Percentiles rank a stretch among this genome's conserved stretches.
phyloP scores from a whole-genome alignment of 2,329 filamentous ascomycete genomes.

The Neurospora sp. region DNA sequence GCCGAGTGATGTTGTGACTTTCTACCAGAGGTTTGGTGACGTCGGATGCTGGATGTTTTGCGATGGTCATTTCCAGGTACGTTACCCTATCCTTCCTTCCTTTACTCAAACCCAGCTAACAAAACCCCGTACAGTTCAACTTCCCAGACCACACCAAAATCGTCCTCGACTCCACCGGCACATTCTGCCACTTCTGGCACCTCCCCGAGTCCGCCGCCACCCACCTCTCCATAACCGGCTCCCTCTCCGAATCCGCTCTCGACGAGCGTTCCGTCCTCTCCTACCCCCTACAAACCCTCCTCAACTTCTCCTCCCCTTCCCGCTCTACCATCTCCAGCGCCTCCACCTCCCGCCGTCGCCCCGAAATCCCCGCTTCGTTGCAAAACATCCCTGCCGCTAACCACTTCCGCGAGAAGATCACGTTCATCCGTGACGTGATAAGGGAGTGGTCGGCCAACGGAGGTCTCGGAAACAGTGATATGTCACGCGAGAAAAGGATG shows the following conservation, averaged over 20 bases:
- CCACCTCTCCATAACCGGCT: slow-evolving; percentile 53
- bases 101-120: background rate
- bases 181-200: slow-evolving; percentile 69
- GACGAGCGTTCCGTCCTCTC: slow-evolving; percentile 62
- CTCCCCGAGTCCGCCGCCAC: slow-evolving; percentile 61
- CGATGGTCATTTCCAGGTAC: slow-evolving; percentile 67
- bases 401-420: slow-evolving; percentile 62
- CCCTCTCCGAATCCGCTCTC: slow-evolving; percentile 60
- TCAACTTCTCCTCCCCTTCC: slow-evolving; percentile 51
- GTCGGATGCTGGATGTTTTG: slow-evolving; percentile 75
- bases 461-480: slow-evolving; percentile 58
- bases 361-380: slow-evolving; percentile 50
- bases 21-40: slow-evolving; percentile 73
- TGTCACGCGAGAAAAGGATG: slow-evolving; percentile 43
- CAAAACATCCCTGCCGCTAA: slow-evolving; percentile 62
- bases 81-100: slow-evolving; percentile 6
- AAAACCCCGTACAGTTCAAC: slow-evolving; percentile 52
- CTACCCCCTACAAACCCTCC: slow-evolving; percentile 61
- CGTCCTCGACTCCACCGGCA: slow-evolving; percentile 64
- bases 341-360: slow-evolving; percentile 39
- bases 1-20: slow-evolving; percentile 56
- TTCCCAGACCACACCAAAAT: slow-evolving; percentile 85
- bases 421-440: slow-evolving; percentile 59
- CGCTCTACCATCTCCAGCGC: slow-evolving; percentile 34
- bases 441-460: slow-evolving; percentile 62